Base-by-base conservation (phyloP, 257 asterid species). In the Galeopsis tetrahit region DNA sequence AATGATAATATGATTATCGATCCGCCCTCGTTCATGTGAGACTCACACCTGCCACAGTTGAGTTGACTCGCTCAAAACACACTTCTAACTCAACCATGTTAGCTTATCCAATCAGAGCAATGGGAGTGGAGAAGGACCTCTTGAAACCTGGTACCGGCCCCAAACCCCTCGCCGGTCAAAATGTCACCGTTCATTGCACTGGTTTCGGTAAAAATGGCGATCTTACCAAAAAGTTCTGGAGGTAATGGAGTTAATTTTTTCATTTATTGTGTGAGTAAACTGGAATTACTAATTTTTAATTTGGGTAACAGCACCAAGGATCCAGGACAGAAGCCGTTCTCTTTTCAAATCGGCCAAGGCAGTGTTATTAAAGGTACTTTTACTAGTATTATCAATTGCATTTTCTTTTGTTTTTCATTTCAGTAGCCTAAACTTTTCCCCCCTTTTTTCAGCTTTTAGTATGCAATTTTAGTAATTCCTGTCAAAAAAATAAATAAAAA, bases 171-270 rank as follows among this genome's bases (percentile, higher is more conserved):
- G 66, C 83, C 36, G 98, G 98, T 10, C 97, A 91, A 71, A 86
- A 80, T 13, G 97, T 93, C 71, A 89, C 98, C 66, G 98, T 93
- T 64, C 96, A 93, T 88, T 93, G 98, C 86, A 93, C 98, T 35
- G 98, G 98, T 6, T 93, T 80, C 71, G 98, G 98, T 78, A 93
- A 93, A 83, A 81, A 93, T 72, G 83, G 94, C 62, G 96, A 93
- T 67, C 85, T 93, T 3, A 51, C 86, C 73, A 59, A 83, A 34
- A 90, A 86, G 69, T 93, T 93, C 81, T 93, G 98, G 98, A 93
- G 98, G 98, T 93, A 78, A 72, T 5, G n/a, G n/a, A n/a, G n/a
- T 38, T 1, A 21, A 5, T 7, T 48, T 4, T 48, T 48, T 6
- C 17, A 5, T 17, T 52, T 52, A 44, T 14, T 17, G 32, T 51